Percentiles rank a stretch among this genome's conserved stretches.
Conservation (phyloP, 2,329 filamentous ascomycete genomes). For the Stagonosporopsis vannaccii region DNA sequence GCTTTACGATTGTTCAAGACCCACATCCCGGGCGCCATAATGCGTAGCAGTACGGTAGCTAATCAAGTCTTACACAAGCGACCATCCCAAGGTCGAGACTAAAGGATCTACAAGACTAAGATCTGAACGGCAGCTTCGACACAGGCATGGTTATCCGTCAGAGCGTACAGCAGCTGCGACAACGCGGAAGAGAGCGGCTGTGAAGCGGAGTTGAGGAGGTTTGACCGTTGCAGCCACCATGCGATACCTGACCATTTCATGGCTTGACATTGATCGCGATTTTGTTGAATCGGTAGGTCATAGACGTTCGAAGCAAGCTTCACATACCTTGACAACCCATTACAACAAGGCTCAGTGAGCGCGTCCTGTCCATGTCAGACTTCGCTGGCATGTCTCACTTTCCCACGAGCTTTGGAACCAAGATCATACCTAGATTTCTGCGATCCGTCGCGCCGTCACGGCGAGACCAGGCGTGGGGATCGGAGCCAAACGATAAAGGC, state of each 20-base stretch:
- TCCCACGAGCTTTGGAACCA: neutral
- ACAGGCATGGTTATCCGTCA: neutral
- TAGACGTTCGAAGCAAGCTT: neutral
- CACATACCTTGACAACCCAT: neutral
- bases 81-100: slow-evolving; percentile 5
- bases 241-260: neutral
- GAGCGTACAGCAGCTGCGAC: neutral
- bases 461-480: neutral
- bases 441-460: neutral
- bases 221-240: neutral
- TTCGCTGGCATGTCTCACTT: slow-evolving; percentile 27
- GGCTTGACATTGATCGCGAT: neutral
- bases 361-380: slow-evolving; percentile 9
- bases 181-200: neutral
- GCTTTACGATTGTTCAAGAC: neutral
- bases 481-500: neutral
- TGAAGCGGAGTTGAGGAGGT: neutral
- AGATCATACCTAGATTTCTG: neutral
- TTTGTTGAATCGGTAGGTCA: neutral
- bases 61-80: slow-evolving; percentile 6
- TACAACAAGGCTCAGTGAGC: neutral
- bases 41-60: neutral
- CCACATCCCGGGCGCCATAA: slow-evolving; percentile 9
- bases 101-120: slow-evolving; percentile 12
- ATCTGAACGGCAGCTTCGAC: slow-evolving; percentile 4